Percentiles rank a stretch among this genome's conserved stretches.
Evolutionary conservation across 257 asterid genomes (phyloP).

Genomic region (Fraxinus anomala): DNA sequence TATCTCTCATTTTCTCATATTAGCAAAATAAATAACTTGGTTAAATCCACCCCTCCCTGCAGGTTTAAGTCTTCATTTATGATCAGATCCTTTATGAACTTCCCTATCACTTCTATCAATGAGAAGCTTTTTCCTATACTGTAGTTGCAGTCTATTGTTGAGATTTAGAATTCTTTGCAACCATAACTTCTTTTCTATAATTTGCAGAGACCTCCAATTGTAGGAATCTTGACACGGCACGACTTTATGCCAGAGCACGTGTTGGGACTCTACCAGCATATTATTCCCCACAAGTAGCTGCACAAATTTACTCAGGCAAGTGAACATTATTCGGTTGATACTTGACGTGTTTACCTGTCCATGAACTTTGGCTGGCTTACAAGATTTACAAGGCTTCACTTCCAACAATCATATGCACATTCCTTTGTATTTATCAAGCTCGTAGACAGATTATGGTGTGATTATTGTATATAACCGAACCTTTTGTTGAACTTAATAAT

Average conservation of each 20-base stretch:
- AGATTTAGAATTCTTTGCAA: background rate
- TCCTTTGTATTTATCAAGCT: background rate
- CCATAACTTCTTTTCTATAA: background rate
- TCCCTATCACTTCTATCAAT: background rate
- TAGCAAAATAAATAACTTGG: background rate
- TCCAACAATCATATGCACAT: background rate
- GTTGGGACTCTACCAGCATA: conserved; percentile 66
- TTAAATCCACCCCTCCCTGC: background rate
- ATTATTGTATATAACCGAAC: background rate
- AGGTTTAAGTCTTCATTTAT: background rate
- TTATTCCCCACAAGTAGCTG: conserved; percentile 43
- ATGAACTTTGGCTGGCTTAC: background rate
- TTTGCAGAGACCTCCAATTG: conserved; percentile 73
- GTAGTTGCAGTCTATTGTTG: background rate
- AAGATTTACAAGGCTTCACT: background rate
- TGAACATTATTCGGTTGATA: background rate
- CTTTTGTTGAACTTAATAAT: background rate
- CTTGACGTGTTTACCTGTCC: background rate
- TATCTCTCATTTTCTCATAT: background rate
- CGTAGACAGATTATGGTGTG: background rate
- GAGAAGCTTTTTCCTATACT: background rate
- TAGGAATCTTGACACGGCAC: conserved; percentile 77
- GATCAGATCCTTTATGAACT: background rate
- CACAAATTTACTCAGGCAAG: background rate
- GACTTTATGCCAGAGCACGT: conserved; percentile 85